Conservation (phyloP, 129 eudicot genomes). For the Gnaphalium uliginosum region DNA sequence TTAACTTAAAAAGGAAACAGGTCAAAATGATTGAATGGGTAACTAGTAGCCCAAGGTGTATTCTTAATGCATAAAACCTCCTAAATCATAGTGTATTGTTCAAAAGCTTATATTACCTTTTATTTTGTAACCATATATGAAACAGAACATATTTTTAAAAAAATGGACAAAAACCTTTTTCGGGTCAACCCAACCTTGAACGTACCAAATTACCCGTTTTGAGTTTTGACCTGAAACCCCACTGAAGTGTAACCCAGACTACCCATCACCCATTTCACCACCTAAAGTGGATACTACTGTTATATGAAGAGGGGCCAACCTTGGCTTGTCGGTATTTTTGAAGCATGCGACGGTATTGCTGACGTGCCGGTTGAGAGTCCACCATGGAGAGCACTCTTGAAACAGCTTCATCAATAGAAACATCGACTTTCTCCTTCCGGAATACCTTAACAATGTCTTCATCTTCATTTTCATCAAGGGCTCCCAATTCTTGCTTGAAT, state of each 20-base stretch:
- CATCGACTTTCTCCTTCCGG: constrained; percentile 74
- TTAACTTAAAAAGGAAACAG: too few species aligned
- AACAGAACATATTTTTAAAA: too few species aligned
- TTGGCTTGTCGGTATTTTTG: constrained; percentile 73
- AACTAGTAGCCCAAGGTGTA: too few species aligned
- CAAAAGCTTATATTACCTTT: background rate
- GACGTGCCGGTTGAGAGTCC: constrained; percentile 82
- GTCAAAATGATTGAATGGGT: too few species aligned
- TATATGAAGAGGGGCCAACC: constrained; percentile 38
- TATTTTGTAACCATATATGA: background rate
- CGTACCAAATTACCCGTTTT: background rate
- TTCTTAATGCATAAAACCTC: background rate
- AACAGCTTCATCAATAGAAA: constrained; percentile 79
- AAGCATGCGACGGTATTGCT: constrained; percentile 89
- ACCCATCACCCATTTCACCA: background rate
- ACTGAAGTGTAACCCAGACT: background rate
- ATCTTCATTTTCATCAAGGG: constrained; percentile 67
- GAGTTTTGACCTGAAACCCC: background rate
- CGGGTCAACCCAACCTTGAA: background rate
- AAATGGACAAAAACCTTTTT: background rate
- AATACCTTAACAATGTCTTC: constrained; percentile 77
- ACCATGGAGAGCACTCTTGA: constrained; percentile 83
- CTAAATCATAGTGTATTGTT: too few species aligned
- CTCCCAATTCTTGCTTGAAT: constrained; percentile 44
- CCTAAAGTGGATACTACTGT: background rate